Evolutionary conservation across 129 eudicot genomes (phyloP).

Genomic region (Flaveria ramosissima): DNA sequence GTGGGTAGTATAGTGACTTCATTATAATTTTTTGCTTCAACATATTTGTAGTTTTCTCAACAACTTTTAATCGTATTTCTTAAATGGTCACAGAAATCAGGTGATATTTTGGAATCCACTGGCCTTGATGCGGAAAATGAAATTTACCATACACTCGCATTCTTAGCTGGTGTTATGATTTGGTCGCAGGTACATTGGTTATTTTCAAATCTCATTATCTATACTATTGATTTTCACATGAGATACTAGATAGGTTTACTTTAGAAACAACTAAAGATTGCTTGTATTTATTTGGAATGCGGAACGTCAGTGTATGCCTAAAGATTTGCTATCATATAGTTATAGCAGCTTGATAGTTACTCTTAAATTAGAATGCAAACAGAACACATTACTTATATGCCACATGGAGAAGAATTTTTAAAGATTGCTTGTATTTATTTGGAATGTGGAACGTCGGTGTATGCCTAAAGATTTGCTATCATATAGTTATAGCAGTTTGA

Average conservation of each 20-base stretch:
- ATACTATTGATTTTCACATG: background rate
- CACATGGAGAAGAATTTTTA: background rate
- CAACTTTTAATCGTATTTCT: constrained; percentile 8
- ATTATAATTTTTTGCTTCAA: background rate
- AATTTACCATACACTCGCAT: constrained; percentile 85
- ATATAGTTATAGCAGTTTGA: constrained; percentile 1
- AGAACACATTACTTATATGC: background rate
- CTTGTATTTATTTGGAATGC: background rate
- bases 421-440: constrained; percentile 1
- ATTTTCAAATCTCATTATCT: constrained; percentile 2
- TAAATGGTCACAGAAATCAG: constrained; percentile 65
- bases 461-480: constrained; percentile 4
- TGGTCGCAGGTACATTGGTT: constrained; percentile 83
- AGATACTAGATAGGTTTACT: constrained; percentile 6
- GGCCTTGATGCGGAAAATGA: constrained; percentile 86
- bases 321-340: background rate
- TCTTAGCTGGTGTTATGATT: constrained; percentile 88
- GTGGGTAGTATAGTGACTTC: constrained; percentile 41
- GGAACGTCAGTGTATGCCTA: constrained; percentile 15
- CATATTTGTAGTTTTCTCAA: constrained; percentile 7
- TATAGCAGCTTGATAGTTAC: background rate
- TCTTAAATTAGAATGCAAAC: constrained; percentile 1
- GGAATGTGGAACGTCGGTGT: constrained; percentile 8
- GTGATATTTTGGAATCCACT: constrained; percentile 47
- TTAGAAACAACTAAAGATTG: constrained; percentile 11